A percentile compares a stretch with the other conserved stretches of the same genome.
phyloP scores from a whole-genome alignment of 2,329 filamentous ascomycete species.

The Phialemoniopsis sp. region DNA sequence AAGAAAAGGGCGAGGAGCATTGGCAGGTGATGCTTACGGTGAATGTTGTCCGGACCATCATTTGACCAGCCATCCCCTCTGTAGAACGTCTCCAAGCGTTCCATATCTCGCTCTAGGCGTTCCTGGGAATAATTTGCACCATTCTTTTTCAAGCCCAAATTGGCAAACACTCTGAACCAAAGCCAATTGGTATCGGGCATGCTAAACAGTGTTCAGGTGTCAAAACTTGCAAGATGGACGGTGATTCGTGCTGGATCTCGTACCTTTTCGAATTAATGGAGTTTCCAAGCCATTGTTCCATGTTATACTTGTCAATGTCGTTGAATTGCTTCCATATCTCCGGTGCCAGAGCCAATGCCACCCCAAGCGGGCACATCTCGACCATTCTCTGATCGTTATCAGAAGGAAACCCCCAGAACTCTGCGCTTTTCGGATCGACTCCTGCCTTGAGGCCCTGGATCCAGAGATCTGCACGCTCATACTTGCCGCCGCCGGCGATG shows the following conservation, averaged over 20 bases:
- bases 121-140: conserved; percentile 65
- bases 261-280: conserved; percentile 71
- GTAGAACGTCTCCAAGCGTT: conserved; percentile 75
- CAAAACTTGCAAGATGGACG: too few relatives aligned
- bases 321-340: conserved; percentile 62
- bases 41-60: conserved; percentile 71
- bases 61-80: conserved; percentile 76
- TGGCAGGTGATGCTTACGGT: conserved; percentile 47
- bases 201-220: conserved; percentile 33
- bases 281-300: conserved; percentile 68
- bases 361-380: conserved; percentile 72
- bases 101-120: conserved; percentile 67
- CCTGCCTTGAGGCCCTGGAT: conserved; percentile 65
- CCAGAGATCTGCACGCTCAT: conserved; percentile 60
- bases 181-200: conserved; percentile 69
- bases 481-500: conserved; percentile 62
- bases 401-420: conserved; percentile 72
- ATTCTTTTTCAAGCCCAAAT: conserved; percentile 70
- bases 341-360: conserved; percentile 64
- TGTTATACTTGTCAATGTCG: conserved; percentile 56
- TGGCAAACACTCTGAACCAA: conserved; percentile 81
- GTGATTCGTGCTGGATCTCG: too few relatives aligned
- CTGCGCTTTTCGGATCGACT: conserved; percentile 62
- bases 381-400: conserved; percentile 80
- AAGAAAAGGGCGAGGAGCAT: too few relatives aligned